Base-by-base conservation (phyloP, 805 yeast genomes). In the Metschnikowia similis region DNA sequence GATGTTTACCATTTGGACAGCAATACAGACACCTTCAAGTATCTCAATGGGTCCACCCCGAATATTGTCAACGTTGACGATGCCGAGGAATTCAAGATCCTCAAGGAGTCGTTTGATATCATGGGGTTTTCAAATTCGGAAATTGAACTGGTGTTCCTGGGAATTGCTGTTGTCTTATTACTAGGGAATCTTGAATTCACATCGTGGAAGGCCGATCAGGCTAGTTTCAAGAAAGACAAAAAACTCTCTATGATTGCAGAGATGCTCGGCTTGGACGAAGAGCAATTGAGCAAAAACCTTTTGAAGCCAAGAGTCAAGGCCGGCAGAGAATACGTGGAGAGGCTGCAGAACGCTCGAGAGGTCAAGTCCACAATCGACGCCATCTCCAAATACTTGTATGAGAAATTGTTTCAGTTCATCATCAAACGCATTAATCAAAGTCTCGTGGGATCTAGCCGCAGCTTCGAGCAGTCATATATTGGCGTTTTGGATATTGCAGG, bases 271-370 rank as follows among this genome's bases (percentile, higher is more conserved):
- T 79, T 92, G 26, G 67, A 74, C 3, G 64, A 67, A 27, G 66
- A 75, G 0, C 81, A 75, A 3, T 71, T 74, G 49, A 80, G 87
- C 55, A 75, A 74, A 50, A 81, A 80, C 39, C 71, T 94, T 9
- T 65, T 90, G 32, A 79, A 80, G 35, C 97, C 97, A 5, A 85
- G 82, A 60, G 96, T 91, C 9, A 89, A 83, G 63, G 97, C 97
- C 4, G 99, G 99, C 2, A 78, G 82, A 56, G 99, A 94, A 64
- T 77, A 79, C 67, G 89, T 94, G 35, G 79, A 82, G 17, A 96
- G 89, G 62, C 82, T 91, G 32, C 81, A 87, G 58, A 84, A 84
- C 42, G 84, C 96, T 0, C 66, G 77, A 0, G 97, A 94, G 63
- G 96, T 92, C 0, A 83, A 82, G 55, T 82, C 81, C 58, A 77